phyloP scores from a whole-genome alignment of 257 asterid species.

The Apocynum venetum region DNA sequence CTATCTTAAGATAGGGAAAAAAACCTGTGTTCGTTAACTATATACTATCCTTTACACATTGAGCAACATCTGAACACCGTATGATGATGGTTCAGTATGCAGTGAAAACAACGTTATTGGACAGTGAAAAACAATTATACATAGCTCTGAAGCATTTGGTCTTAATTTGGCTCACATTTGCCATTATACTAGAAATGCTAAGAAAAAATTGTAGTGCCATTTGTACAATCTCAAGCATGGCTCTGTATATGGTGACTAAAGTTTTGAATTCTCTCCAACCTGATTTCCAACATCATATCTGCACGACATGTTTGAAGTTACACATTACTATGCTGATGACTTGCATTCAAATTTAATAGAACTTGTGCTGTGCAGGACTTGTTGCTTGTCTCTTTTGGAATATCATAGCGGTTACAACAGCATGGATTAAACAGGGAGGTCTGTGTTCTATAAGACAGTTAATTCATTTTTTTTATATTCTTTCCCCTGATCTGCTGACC shows the following conservation, averaged over 20 bases:
- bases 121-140: background rate
- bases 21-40: background rate
- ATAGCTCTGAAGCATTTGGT: background rate
- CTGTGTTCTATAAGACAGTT: slow-evolving; percentile 15
- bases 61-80: background rate
- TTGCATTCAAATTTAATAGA: background rate
- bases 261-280: background rate
- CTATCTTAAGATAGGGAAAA: background rate
- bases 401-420: slow-evolving; percentile 76
- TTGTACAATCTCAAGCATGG: background rate
- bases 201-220: background rate
- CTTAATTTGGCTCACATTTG: background rate
- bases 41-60: too few species aligned
- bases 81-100: background rate
- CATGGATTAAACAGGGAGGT: slow-evolving; percentile 92
- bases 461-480: background rate
- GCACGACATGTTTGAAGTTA: background rate
- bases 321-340: background rate
- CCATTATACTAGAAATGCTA: background rate
- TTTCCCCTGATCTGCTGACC: slow-evolving; percentile 1
- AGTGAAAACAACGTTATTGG: background rate
- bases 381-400: slow-evolving; percentile 72
- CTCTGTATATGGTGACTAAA: background rate
- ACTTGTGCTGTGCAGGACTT: slow-evolving; percentile 57
- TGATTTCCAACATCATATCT: background rate